These are phyloP conservation scores for Rhytidiadelphus loreus DNA, from an alignment of 225 moss, liverwort and hornwort genomes.

Conservation along the genomic window DNA sequence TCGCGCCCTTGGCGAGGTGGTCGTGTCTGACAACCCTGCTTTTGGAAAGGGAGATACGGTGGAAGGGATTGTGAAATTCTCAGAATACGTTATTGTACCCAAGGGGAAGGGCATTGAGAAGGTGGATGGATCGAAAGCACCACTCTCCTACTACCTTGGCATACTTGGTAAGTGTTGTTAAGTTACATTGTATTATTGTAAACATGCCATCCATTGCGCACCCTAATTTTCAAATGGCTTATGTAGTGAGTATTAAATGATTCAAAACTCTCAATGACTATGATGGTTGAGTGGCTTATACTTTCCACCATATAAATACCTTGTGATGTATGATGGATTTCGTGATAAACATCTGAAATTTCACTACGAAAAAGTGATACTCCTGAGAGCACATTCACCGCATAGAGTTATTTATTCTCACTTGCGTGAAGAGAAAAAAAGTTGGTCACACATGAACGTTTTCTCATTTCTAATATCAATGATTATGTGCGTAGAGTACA, in stretches of 20 bases:
- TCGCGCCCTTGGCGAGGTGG: constrained; percentile 8
- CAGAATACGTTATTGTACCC: constrained; percentile 11
- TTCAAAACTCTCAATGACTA: neutral
- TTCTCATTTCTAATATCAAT: neutral
- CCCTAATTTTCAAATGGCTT: neutral
- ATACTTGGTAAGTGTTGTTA: constrained; percentile 11
- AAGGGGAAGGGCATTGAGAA: constrained; percentile 2
- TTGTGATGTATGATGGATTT: neutral
- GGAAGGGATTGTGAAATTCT: neutral
- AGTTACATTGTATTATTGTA: too few species aligned
- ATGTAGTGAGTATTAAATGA: neutral
- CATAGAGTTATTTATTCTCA: neutral
- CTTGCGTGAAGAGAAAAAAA: neutral
- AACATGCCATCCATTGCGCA: neutral
- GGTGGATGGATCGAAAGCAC: neutral
- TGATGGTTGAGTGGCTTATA: neutral
- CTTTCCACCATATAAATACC: too few species aligned
- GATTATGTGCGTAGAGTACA: too few species aligned
- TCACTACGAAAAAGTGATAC: neutral
- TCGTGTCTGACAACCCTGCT: constrained; percentile 11
- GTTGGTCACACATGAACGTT: neutral
- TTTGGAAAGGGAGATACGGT: constrained; percentile 17
- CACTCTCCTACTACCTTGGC: constrained; percentile 29
- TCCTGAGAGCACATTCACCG: neutral
- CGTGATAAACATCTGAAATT: neutral